A percentile compares a stretch with the other conserved stretches of the same genome.
Evolutionary conservation across 768 basidiomycete genomes (phyloP).

Genomic region (Rhodotorula kratochvilovae): DNA sequence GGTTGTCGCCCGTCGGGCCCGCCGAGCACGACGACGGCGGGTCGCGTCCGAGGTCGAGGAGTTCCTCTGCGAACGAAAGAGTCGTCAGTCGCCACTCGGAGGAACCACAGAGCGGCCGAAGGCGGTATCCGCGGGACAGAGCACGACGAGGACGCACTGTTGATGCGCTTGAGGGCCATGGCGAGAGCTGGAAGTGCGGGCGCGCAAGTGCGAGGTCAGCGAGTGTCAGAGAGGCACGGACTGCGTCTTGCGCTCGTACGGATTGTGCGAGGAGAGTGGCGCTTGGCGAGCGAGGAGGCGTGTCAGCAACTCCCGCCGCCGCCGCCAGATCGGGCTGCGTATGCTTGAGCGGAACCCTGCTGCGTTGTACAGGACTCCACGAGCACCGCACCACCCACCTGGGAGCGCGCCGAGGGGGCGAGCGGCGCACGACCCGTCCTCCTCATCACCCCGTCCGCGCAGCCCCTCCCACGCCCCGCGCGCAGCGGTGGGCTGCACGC

Average conservation of each 20-base stretch:
- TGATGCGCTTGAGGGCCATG: constrained; percentile 95
- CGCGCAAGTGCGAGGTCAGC: neutral
- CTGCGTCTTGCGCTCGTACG: no score
- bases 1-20: constrained; percentile 93
- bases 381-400: no score
- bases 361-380: no score
- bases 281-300: no score
- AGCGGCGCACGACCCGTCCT: neutral
- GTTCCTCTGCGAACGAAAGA: constrained; percentile 61
- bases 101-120: no score
- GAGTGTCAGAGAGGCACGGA: no score
- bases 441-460: neutral
- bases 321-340: no score
- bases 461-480: neutral
- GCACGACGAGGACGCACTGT: constrained; percentile 52
- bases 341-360: no score
- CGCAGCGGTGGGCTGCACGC: no score
- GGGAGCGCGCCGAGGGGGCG: neutral
- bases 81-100: neutral
- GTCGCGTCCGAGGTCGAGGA: constrained; percentile 98
- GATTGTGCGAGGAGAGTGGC: no score
- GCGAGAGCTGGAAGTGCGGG: neutral
- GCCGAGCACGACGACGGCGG: constrained; percentile 99
- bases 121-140: neutral
- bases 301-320: no score